These are phyloP conservation scores for Nepenthes alata DNA, from an alignment of 179 eudicot genomes.

Conservation along the genomic window DNA sequence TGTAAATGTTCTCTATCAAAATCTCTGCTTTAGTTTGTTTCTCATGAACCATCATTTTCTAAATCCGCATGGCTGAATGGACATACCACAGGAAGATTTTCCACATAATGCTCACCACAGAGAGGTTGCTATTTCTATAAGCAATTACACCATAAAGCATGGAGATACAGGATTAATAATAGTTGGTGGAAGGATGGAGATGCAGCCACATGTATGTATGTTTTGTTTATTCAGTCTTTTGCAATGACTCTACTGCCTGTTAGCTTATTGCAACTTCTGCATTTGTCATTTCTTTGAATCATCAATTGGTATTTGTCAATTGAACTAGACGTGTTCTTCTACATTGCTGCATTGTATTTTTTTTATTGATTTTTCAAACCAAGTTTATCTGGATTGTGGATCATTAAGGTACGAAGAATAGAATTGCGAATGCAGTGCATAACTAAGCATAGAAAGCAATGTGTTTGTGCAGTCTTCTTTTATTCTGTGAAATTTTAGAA, in stretches of 20 bases:
- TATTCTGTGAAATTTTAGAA: no score
- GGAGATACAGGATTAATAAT: slow-evolving; percentile 94
- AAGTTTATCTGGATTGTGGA: not conserved
- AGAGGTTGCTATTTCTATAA: slow-evolving; percentile 82
- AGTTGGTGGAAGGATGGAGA: slow-evolving; percentile 97
- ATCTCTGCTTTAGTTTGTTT: slow-evolving; percentile 2
- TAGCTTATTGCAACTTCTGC: not conserved
- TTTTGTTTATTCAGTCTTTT: slow-evolving; percentile 6
- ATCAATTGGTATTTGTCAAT: not conserved
- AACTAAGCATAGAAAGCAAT: no score
- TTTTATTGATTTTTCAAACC: not conserved
- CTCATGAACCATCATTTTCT: slow-evolving; percentile 1
- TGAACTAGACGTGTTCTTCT: not conserved
- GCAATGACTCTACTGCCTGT: not conserved
- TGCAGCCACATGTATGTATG: slow-evolving; percentile 81
- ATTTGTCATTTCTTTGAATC: not conserved
- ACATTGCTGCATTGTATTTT: not conserved
- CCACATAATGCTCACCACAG: slow-evolving; percentile 96
- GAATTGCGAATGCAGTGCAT: no score
- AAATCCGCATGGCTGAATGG: slow-evolving; percentile 2
- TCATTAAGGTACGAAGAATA: no score
- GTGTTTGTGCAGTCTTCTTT: no score
- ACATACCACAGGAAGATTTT: slow-evolving; percentile 66
- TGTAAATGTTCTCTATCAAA: slow-evolving; percentile 2
- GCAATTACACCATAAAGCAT: slow-evolving; percentile 89